Conservation (phyloP, 75 land plant genomes). For the Larix kaempferi region DNA sequence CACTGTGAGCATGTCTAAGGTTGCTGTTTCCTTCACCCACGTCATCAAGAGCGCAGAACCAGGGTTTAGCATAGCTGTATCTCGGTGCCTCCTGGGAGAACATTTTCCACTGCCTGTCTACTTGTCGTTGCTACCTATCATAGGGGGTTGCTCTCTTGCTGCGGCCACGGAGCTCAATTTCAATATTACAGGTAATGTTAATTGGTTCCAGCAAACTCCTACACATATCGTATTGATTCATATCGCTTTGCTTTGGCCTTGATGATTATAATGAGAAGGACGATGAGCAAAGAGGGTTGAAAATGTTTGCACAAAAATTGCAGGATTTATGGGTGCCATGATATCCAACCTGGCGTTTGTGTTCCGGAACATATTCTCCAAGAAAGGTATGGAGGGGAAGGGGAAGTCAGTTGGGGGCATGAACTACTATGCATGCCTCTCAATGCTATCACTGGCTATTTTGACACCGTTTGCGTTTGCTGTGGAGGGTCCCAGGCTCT, state of each 20-base stretch:
- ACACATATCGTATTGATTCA: background rate
- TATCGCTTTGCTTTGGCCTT: background rate
- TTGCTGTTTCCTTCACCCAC: slow-evolving; percentile 80
- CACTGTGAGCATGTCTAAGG: slow-evolving; percentile 80
- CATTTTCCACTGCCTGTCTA: slow-evolving; percentile 59
- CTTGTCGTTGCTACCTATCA: slow-evolving; percentile 68
- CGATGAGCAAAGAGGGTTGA: too few relatives aligned
- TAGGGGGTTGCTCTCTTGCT: slow-evolving; percentile 63
- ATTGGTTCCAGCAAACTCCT: background rate
- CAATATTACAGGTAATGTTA: slow-evolving; percentile 52
- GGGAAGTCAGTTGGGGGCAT: slow-evolving; percentile 72
- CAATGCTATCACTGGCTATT: slow-evolving; percentile 57
- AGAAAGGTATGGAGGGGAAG: slow-evolving; percentile 56
- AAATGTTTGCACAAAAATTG: too few relatives aligned
- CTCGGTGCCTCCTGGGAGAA: slow-evolving; percentile 60
- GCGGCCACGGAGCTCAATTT: slow-evolving; percentile 85
- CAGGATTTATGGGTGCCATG: slow-evolving; percentile 90
- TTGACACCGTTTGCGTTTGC: slow-evolving; percentile 74
- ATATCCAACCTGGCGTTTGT: slow-evolving; percentile 82
- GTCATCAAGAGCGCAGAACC: slow-evolving; percentile 85
- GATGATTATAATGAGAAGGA: background rate
- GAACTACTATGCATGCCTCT: slow-evolving; percentile 78
- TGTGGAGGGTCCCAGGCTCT: slow-evolving; percentile 65
- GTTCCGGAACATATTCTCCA: slow-evolving; percentile 74
- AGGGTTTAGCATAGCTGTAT: slow-evolving; percentile 68